Evolutionary conservation across 768 basidiomycete genomes (phyloP).

Genomic region (Lepiota venenata): DNA sequence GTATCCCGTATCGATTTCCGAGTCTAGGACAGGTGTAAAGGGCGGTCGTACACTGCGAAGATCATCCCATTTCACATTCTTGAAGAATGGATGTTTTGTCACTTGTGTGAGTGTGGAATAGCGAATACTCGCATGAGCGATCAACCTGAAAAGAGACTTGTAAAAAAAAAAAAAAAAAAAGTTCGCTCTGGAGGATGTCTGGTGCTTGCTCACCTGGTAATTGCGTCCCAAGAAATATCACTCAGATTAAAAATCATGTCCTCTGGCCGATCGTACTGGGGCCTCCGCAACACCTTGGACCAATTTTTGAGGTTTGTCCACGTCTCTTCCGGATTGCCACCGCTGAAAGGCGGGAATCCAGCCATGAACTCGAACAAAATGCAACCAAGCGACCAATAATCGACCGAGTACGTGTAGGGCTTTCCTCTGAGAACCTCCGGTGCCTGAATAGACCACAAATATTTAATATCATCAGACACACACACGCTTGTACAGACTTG

Average conservation of each 20-base stretch:
- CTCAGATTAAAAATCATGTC: slow-evolving; percentile 95
- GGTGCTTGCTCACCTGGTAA: slow-evolving; percentile 62
- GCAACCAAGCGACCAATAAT: slow-evolving; percentile 98
- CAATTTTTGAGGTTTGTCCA: slow-evolving; percentile 99
- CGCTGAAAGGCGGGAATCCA: slow-evolving; percentile 98
- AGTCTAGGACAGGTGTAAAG: slow-evolving; percentile 92
- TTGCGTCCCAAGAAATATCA: slow-evolving; percentile 92
- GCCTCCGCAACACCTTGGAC: slow-evolving; percentile 87
- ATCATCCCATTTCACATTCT: slow-evolving; percentile 69
- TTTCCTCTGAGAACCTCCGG: slow-evolving; percentile 92
- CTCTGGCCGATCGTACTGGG: slow-evolving; percentile 93
- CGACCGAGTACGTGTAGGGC: slow-evolving; percentile 93
- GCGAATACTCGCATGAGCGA: slow-evolving; percentile 81
- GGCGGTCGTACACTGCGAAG: slow-evolving; percentile 78
- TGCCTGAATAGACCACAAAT: slow-evolving; percentile 38
- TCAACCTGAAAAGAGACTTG: slow-evolving; percentile 60
- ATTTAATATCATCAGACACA: neutral
- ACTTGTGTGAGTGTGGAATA: slow-evolving; percentile 74
- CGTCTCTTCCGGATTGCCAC: slow-evolving; percentile 92
- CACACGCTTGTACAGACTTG: slow-evolving; percentile 13
- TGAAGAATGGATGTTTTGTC: slow-evolving; percentile 80
- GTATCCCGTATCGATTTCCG: slow-evolving; percentile 93
- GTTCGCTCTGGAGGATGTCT: no score
- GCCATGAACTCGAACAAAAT: slow-evolving; percentile 97
- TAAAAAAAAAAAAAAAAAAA: no score